phyloP scores from a whole-genome alignment of 495 filamentous ascomycete species.

The Trichoderma erinaceum region DNA sequence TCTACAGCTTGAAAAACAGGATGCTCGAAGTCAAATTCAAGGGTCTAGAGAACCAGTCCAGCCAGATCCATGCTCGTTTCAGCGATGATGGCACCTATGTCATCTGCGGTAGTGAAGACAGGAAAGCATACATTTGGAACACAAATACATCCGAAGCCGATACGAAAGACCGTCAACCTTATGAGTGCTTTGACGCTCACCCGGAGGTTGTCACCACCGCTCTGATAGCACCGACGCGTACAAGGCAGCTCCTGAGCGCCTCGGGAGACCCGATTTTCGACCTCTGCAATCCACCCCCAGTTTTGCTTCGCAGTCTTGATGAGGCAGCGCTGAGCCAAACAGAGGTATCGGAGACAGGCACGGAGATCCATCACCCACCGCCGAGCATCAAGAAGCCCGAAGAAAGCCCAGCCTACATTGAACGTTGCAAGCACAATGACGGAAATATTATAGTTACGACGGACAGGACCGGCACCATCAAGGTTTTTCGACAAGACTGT shows the following conservation, averaged over 20 bases:
- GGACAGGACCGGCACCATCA: slow-evolving; percentile 81
- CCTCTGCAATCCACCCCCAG: slow-evolving; percentile 89
- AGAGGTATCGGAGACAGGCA: background rate
- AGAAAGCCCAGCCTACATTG: slow-evolving; percentile 58
- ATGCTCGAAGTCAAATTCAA: slow-evolving; percentile 82
- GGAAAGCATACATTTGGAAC: slow-evolving; percentile 84
- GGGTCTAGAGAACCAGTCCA: slow-evolving; percentile 86
- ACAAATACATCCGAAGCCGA: slow-evolving; percentile 49
- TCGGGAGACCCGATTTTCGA: slow-evolving; percentile 93
- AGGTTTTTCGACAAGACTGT: slow-evolving; percentile 92
- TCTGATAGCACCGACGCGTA: slow-evolving; percentile 72
- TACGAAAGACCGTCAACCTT: slow-evolving; percentile 68
- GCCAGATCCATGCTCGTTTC: slow-evolving; percentile 84
- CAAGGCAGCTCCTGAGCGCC: slow-evolving; percentile 66
- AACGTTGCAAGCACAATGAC: slow-evolving; percentile 66
- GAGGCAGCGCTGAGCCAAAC: slow-evolving; percentile 25
- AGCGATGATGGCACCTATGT: slow-evolving; percentile 83
- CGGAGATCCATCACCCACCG: background rate
- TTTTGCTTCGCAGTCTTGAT: slow-evolving; percentile 72
- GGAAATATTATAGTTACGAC: slow-evolving; percentile 93
- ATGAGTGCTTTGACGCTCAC: slow-evolving; percentile 87
- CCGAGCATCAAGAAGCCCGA: slow-evolving; percentile 35
- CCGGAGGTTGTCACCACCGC: slow-evolving; percentile 81
- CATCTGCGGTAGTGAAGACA: slow-evolving; percentile 90
- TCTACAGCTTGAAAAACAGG: slow-evolving; percentile 84